These are phyloP conservation scores for Eucalyptus regnans DNA, from an alignment of 345 rosid species.

Conservation along the genomic window DNA sequence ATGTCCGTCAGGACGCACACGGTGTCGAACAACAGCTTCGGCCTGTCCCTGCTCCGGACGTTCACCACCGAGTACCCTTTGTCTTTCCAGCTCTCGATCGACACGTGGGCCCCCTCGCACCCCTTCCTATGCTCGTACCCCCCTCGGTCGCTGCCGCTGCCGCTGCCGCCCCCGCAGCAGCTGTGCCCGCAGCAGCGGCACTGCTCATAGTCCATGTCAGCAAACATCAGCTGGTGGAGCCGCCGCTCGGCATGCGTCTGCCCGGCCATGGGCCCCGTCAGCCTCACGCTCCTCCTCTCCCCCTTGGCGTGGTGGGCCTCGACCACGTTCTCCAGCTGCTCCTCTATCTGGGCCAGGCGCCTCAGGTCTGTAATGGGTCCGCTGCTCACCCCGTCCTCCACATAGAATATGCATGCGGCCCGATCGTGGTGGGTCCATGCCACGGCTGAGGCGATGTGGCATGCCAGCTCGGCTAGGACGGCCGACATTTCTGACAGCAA, in stretches of 20 bases:
- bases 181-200: conserved; percentile 36
- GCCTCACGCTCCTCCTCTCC: conserved; percentile 39
- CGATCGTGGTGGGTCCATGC: conserved; percentile 82
- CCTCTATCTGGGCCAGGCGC: conserved; percentile 37
- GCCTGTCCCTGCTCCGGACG: conserved; percentile 59
- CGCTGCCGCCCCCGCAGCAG: background rate
- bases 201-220: conserved; percentile 43
- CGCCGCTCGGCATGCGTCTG: conserved; percentile 69
- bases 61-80: conserved; percentile 71
- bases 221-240: conserved; percentile 79
- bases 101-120: conserved; percentile 47
- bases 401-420: conserved; percentile 54
- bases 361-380: conserved; percentile 42
- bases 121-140: background rate
- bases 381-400: conserved; percentile 45
- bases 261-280: conserved; percentile 31
- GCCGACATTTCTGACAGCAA: conserved; percentile 73
- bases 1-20: conserved; percentile 69
- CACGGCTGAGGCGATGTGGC: conserved; percentile 57
- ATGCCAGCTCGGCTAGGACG: conserved; percentile 43
- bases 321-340: conserved; percentile 43
- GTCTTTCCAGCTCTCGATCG: conserved; percentile 53
- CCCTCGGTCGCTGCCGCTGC: background rate
- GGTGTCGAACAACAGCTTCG: conserved; percentile 78
- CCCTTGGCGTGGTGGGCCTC: conserved; percentile 55